These are phyloP conservation scores for Stylonectria norvegica DNA, from an alignment of 2,329 filamentous ascomycete species.

Conservation along the genomic window DNA sequence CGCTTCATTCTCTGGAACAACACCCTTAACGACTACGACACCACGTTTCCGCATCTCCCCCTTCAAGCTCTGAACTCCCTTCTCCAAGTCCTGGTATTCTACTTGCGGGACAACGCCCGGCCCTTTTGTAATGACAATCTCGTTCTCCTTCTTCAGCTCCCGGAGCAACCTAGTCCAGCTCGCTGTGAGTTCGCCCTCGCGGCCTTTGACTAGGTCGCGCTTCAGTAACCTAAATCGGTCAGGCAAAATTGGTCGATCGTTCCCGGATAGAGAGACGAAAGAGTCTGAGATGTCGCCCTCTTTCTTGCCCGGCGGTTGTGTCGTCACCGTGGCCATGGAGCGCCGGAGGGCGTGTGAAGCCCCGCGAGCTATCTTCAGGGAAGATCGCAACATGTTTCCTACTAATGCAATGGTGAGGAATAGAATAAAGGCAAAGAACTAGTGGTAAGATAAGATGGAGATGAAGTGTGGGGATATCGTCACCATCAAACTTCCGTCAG, in stretches of 20 bases:
- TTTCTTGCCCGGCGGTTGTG: slow-evolving; percentile 38
- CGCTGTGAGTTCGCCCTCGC: slow-evolving; percentile 43
- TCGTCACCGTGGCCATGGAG: slow-evolving; percentile 14
- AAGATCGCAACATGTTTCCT: slow-evolving; percentile 21
- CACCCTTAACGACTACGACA: slow-evolving; percentile 61
- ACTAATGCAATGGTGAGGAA: background rate
- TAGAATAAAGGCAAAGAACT: background rate
- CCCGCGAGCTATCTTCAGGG: slow-evolving; percentile 11
- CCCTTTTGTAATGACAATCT: slow-evolving; percentile 42
- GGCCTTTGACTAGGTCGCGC: slow-evolving; percentile 46
- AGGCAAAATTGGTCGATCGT: slow-evolving; percentile 44
- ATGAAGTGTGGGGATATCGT: too few relatives aligned
- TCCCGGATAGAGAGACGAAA: slow-evolving; percentile 57
- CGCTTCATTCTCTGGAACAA: slow-evolving; percentile 61
- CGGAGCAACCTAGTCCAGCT: slow-evolving; percentile 50
- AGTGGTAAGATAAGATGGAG: background rate
- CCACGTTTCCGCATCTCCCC: slow-evolving; percentile 59
- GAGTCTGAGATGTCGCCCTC: slow-evolving; percentile 62
- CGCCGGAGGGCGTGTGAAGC: slow-evolving; percentile 11
- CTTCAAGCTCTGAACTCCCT: slow-evolving; percentile 33
- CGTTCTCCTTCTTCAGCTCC: slow-evolving; percentile 45
- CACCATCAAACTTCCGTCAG: background rate
- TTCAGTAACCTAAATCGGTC: slow-evolving; percentile 56
- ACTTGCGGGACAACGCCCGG: slow-evolving; percentile 52
- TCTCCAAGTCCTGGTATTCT: slow-evolving; percentile 43